phyloP scores from a whole-genome alignment of 148 eudicot species.

The Vaccinium macrocarpon region DNA sequence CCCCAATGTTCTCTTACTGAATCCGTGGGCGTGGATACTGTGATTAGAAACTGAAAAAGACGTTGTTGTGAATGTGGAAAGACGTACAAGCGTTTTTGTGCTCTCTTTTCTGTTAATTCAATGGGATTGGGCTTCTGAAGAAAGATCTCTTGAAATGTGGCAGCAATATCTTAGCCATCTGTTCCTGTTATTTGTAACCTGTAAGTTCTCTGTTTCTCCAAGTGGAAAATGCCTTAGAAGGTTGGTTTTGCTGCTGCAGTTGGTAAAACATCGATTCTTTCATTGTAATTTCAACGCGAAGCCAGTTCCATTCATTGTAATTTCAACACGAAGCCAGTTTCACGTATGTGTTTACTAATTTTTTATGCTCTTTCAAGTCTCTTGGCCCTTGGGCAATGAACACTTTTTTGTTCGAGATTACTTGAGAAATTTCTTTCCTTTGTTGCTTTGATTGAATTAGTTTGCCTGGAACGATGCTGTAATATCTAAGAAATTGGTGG shows the following conservation, averaged over 20 bases:
- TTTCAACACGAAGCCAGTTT: no score
- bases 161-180: neutral
- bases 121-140: neutral
- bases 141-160: neutral
- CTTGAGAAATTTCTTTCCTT: neutral
- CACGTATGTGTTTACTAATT: no score
- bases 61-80: neutral
- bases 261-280: slow-evolving; percentile 1
- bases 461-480: neutral
- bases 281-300: neutral
- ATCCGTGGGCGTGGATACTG: neutral
- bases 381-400: neutral
- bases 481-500: neutral
- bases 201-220: neutral
- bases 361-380: neutral
- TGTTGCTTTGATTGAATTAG: neutral
- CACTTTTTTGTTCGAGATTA: neutral
- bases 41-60: neutral
- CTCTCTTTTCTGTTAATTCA: neutral
- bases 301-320: no score
- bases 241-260: neutral
- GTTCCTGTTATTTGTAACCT: neutral
- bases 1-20: neutral
- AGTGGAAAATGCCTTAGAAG: neutral
- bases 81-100: neutral